Evolutionary conservation across 495 filamentous ascomycete genomes (phyloP).

Genomic region (Podospora pseudopauciseta): DNA sequence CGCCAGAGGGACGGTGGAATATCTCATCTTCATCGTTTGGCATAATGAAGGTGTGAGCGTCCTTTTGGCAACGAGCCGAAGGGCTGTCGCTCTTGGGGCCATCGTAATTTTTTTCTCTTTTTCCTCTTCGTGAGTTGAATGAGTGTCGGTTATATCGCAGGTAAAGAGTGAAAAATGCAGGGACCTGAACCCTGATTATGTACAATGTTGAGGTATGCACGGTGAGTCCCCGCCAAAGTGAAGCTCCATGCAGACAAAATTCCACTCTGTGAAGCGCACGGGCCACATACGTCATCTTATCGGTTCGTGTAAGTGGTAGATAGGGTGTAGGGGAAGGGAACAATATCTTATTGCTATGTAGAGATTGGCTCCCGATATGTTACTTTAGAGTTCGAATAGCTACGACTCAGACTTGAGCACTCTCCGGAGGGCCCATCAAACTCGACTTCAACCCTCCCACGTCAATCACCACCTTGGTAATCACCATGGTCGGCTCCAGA

Average conservation of each 20-base stretch:
- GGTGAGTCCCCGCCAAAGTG: neutral
- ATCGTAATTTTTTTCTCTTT: slow-evolving; percentile 8
- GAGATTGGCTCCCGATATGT: neutral
- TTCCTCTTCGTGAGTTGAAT: neutral
- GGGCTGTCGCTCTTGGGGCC: neutral
- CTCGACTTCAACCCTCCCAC: slow-evolving; percentile 55
- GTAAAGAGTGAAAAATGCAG: neutral
- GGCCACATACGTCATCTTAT: slow-evolving; percentile 19
- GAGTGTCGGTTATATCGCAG: neutral
- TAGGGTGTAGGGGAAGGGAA: neutral
- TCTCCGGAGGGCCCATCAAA: slow-evolving; percentile 61
- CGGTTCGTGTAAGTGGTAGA: slow-evolving; percentile 8
- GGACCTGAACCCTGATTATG: neutral
- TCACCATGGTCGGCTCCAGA: slow-evolving; percentile 54
- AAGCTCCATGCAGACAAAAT: neutral
- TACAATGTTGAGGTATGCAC: neutral
- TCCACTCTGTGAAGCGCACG: slow-evolving; percentile 10
- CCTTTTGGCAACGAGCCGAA: slow-evolving; percentile 6
- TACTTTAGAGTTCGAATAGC: neutral
- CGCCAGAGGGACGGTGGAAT: slow-evolving; percentile 45
- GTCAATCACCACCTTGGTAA: slow-evolving; percentile 60
- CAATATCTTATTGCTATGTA: neutral
- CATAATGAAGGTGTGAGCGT: neutral
- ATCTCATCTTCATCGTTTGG: neutral
- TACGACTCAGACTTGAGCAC: slow-evolving; percentile 17